A percentile compares a stretch with the other conserved stretches of the same genome.
Evolutionary conservation across 768 basidiomycete species (phyloP).

Genomic region (Piloderma croceum): DNA sequence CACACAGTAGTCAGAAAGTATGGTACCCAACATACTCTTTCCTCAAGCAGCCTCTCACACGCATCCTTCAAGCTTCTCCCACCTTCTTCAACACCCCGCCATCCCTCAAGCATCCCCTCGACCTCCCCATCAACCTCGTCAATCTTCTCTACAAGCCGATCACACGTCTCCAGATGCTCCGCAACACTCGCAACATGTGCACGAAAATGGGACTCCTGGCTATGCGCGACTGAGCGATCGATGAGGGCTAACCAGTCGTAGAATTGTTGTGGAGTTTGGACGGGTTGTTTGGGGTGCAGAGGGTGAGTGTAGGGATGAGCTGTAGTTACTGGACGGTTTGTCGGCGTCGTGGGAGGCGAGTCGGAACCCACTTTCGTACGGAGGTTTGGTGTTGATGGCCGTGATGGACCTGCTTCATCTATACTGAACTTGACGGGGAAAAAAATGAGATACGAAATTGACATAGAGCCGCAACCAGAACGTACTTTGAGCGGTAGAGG

Average conservation of each 20-base stretch:
- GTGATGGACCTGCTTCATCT: constrained; percentile 29
- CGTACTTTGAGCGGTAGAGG: constrained; percentile 75
- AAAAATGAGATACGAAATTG: constrained; percentile 27
- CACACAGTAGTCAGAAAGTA: neutral
- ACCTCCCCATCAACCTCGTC: constrained; percentile 71
- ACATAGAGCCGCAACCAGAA: constrained; percentile 23
- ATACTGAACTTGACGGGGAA: constrained; percentile 36
- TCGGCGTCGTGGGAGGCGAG: constrained; percentile 47
- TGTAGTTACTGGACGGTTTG: constrained; percentile 11
- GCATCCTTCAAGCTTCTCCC: constrained; percentile 87
- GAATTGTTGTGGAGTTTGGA: constrained; percentile 91
- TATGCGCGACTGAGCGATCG: constrained; percentile 85
- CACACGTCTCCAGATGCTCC: constrained; percentile 74
- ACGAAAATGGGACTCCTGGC: constrained; percentile 90
- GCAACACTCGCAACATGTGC: constrained; percentile 75
- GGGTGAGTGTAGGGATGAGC: constrained; percentile 37
- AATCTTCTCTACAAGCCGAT: constrained; percentile 64
- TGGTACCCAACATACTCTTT: constrained; percentile 56
- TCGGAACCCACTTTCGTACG: constrained; percentile 38
- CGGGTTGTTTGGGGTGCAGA: constrained; percentile 68
- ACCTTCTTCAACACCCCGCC: constrained; percentile 88
- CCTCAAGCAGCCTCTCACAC: constrained; percentile 83
- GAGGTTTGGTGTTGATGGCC: constrained; percentile 29
- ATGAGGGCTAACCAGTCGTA: constrained; percentile 94
- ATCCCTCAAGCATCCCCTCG: constrained; percentile 74